These are phyloP conservation scores for Trichoderma sp. DNA, from an alignment of 2,329 filamentous ascomycete genomes.

Conservation along the genomic window DNA sequence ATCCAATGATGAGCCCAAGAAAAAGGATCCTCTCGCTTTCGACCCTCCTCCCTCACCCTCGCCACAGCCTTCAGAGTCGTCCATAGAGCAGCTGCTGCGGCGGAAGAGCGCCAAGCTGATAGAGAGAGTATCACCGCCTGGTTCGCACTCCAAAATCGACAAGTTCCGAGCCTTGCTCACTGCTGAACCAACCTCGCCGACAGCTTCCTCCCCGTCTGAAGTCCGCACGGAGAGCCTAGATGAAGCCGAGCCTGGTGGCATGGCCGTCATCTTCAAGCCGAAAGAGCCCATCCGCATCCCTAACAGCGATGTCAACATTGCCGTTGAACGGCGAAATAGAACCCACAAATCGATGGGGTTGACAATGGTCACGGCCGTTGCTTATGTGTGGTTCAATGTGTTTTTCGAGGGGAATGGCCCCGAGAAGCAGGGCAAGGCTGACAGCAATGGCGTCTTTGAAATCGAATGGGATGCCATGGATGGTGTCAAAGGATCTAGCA, in stretches of 20 bases:
- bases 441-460: conserved; percentile 64
- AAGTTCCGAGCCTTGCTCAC: conserved; percentile 29
- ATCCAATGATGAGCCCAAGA: not conserved
- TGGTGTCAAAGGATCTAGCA: conserved; percentile 85
- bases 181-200: conserved; percentile 1
- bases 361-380: conserved; percentile 89
- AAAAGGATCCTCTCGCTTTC: not conserved
- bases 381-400: conserved; percentile 95
- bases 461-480: conserved; percentile 74
- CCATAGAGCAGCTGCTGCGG: conserved; percentile 27
- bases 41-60: not conserved
- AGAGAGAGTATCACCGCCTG: conserved; percentile 32
- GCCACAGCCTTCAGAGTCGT: not conserved
- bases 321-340: conserved; percentile 83
- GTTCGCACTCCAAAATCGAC: conserved; percentile 26
- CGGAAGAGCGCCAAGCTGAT: conserved; percentile 38
- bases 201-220: not conserved
- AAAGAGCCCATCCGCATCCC: conserved; percentile 67
- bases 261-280: conserved; percentile 78
- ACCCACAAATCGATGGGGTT: conserved; percentile 74
- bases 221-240: conserved; percentile 28
- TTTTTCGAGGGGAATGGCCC: conserved; percentile 86
- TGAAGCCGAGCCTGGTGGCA: conserved; percentile 60
- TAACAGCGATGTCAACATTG: conserved; percentile 85
- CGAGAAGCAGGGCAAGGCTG: conserved; percentile 64